Evolutionary conservation across 306 rosid genomes (phyloP), one percentile per base, ranked within the genome.

Genomic region (Prunus dulcis): DNA sequence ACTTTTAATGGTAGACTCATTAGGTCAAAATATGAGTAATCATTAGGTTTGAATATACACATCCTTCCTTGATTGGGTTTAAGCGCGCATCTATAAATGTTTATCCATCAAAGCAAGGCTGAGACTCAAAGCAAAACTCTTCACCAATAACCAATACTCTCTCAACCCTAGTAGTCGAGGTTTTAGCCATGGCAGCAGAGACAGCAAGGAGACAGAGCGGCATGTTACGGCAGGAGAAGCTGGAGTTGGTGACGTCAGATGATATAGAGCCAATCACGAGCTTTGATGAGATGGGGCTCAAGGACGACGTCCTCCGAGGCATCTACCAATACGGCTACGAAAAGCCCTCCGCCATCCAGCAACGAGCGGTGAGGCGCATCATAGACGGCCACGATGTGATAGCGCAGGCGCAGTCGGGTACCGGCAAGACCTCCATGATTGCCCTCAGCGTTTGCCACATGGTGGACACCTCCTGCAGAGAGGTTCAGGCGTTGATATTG

Each of bases 321-420:
- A 86, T 96, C 76, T 96, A 92, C 79, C 87, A 84, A 7, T 92
- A 92, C 71, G 99, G 99, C 11, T 96, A 92, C 52, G 98, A 96
- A 86, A 96, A 96, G 74, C 99, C 99, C 49, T 96, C 99, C 0
- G 99, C 99, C 6, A 96, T 96, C 74, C 99, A 96, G 79, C 99
- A 96, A 58, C 87, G 99, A 3, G 99, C 97, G 15, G 97, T 96
- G 11, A 81, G 92, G 64, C 99, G 96, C 2, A 96, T 96, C 61
- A 89, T 96, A 5, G 89, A 84, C 55, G 99, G 99, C 2, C 97
- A 97, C 20, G 99, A 96, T 60, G 99, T 96, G 66, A 92, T 96
- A 3, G 99, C 99, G n/a, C 97, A 96, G 88, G 99, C 99, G 3
- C 98, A 96, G 77, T 96, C 98, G 50, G 99, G 99, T 32, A 96